Conservation (phyloP, 2,329 filamentous ascomycete species). For the Xylaria sp. region DNA sequence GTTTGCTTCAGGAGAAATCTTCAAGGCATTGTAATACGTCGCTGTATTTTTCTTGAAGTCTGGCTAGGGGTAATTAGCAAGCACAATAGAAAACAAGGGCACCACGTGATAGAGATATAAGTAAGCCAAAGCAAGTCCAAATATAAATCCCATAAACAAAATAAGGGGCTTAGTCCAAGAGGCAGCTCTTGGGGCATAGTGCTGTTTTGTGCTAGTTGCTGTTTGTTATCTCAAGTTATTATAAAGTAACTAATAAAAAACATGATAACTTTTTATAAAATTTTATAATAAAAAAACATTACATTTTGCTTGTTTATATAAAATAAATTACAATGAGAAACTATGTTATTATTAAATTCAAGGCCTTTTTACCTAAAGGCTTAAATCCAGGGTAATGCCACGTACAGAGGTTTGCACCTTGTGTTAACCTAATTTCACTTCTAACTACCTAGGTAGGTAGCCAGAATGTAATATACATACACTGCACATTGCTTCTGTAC, state of each 20-base stretch:
- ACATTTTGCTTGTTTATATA: not conserved
- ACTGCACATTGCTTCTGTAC: too few species aligned
- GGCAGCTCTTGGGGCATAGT: not conserved
- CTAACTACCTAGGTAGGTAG: too few species aligned
- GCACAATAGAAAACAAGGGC: not conserved
- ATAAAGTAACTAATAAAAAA: not conserved
- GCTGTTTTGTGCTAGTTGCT: not conserved
- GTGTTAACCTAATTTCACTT: too few species aligned
- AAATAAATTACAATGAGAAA: not conserved
- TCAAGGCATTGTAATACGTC: conserved; percentile 14
- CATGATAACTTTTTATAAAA: not conserved
- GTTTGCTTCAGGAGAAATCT: not conserved
- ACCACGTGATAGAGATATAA: conserved; percentile 9
- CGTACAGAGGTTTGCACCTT: too few species aligned
- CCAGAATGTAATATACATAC: too few species aligned
- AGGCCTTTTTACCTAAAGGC: too few species aligned
- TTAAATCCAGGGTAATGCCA: too few species aligned
- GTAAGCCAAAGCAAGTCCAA: not conserved
- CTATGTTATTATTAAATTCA: too few species aligned
- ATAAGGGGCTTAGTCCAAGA: not conserved
- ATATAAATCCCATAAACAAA: not conserved
- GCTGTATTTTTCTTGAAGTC: conserved; percentile 12
- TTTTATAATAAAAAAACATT: not conserved
- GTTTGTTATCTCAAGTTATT: not conserved
- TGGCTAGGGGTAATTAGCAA: not conserved